phyloP scores from a whole-genome alignment of 2,329 filamentous ascomycete species.

The Rutstroemia sydowiana region DNA sequence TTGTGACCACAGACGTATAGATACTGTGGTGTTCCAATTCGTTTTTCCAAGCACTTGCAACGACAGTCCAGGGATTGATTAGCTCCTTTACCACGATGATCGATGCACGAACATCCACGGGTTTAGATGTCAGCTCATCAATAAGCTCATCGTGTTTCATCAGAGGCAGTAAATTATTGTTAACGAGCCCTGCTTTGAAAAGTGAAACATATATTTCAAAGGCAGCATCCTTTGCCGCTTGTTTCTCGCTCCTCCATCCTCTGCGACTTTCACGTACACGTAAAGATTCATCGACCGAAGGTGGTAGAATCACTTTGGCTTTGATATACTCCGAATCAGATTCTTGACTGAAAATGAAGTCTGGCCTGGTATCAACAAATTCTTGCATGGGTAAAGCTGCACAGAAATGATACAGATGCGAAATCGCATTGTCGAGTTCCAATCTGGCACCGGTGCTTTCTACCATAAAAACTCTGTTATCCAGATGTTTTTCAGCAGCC shows the following conservation, averaged over 20 bases:
- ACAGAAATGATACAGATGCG: slow-evolving; percentile 82
- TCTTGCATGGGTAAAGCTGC: slow-evolving; percentile 43
- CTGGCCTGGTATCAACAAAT: slow-evolving; percentile 58
- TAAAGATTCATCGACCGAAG: slow-evolving; percentile 56
- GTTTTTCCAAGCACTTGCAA: slow-evolving; percentile 46
- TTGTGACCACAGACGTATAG: not conserved
- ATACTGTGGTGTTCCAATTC: slow-evolving; percentile 51
- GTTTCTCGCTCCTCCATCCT: slow-evolving; percentile 59
- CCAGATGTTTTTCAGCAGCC: slow-evolving; percentile 25
- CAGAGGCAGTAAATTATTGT: slow-evolving; percentile 67
- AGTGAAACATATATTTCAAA: slow-evolving; percentile 72
- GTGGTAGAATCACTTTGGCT: slow-evolving; percentile 64
- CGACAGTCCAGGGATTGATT: slow-evolving; percentile 33
- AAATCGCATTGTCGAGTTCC: slow-evolving; percentile 63
- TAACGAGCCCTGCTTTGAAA: slow-evolving; percentile 64
- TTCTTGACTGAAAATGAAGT: slow-evolving; percentile 47
- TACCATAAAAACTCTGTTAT: slow-evolving; percentile 35
- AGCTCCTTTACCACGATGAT: slow-evolving; percentile 30
- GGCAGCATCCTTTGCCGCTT: slow-evolving; percentile 60
- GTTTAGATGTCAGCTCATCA: slow-evolving; percentile 48
- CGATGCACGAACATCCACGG: slow-evolving; percentile 34
- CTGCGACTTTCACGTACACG: slow-evolving; percentile 44
- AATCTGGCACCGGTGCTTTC: slow-evolving; percentile 52
- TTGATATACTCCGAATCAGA: slow-evolving; percentile 36
- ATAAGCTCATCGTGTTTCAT: slow-evolving; percentile 30